Evolutionary conservation across 139 green algal genomes (phyloP), one percentile per base, ranked within the genome.

Genomic region (Volvox africanus): DNA sequence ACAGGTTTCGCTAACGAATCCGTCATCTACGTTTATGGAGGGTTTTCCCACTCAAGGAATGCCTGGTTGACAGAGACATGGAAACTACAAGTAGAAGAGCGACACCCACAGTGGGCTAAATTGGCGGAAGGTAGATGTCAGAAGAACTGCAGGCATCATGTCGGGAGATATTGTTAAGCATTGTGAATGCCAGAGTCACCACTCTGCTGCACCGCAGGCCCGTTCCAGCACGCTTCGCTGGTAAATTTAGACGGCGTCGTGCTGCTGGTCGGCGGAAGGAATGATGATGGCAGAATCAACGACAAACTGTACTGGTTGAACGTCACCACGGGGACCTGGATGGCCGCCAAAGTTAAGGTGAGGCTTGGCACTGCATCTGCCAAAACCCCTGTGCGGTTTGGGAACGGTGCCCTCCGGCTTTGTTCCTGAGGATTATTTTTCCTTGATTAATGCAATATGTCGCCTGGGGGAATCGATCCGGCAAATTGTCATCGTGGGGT

Each of bases 21-120:
- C 1, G 20, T 9, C 32, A 20, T 79, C 0, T 90, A 86, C 44
- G 1, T 90, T 2, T 85, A 85, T 78, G 86, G 86, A 30, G 86
- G 86, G 13, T 90, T 85, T 35, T 90, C 86, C 9, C 86, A 90
- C 24, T 75, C 75, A 5, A 71, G 55, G 16, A 78, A 37, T 35
- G 20, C 75, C 11, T 90, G 86, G 86, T 61, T 85, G 21, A 30
- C 3, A 11, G 86, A 90, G 36, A 44, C 81, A 1, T 90, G 86
- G 86, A 68, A 73, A 61, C 12, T 81, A 37, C 36, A 37, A 26
- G 5, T 68, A 6, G 67, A 80, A 5, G 68, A 19, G 32, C 28
- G 16, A 37, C 2, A 22, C 3, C 65, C 82, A 26, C 3, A 24
- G 24, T 88, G 82, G 82, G 1, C 61, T 35, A 61, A 55, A 67